Base-by-base conservation (phyloP, 345 rosid genomes). In the Brassica cretica region DNA sequence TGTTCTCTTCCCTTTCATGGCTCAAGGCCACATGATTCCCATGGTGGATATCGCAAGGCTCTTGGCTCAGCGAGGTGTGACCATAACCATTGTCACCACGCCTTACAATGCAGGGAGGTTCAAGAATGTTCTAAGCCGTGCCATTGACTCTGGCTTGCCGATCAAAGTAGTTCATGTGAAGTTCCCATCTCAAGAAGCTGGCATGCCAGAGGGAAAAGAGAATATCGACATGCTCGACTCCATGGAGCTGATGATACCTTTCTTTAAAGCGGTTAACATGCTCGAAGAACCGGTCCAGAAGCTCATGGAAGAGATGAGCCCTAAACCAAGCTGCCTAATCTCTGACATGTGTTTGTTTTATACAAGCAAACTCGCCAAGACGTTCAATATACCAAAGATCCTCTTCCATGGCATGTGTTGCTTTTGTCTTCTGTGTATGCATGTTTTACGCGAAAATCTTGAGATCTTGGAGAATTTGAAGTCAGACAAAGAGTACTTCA, bases 311-410 rank as follows among this genome's bases (percentile, higher is more conserved):
- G 83, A 77, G 84, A 61, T 84, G 64, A 61, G 5, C 8, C 84
- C 85, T 1, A 46, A 6, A 63, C 87, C 91, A 11, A 79, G 59
- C 64, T 89, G 97, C 53, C n/a, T 89, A 3, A 82, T 89, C 0
- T 85, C 87, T 4, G 94, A 88, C 58, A 53, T 71, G 37, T 78
- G 78, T 21, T 29, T 87, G 64, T 64, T 82, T 11, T 88, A 82
- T 74, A 86, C 88, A 14, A 49, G 61, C 9, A 41, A 73, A 14
- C 55, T 78, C 2, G 86, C 92, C 0, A 55, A 30, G 46, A 80
- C 64, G 27, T 81, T 86, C 46, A 63, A 80, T 2, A 62, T 90
- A 19, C 91, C 93, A 0, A 80, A 90, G 68, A 15, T 51, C 15
- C 68, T 74, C 35, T 92, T 90, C 66, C 87, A 85, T 5, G 89